Evolutionary conservation across 345 rosid species (phyloP).

Genomic region (Punica granatum): DNA sequence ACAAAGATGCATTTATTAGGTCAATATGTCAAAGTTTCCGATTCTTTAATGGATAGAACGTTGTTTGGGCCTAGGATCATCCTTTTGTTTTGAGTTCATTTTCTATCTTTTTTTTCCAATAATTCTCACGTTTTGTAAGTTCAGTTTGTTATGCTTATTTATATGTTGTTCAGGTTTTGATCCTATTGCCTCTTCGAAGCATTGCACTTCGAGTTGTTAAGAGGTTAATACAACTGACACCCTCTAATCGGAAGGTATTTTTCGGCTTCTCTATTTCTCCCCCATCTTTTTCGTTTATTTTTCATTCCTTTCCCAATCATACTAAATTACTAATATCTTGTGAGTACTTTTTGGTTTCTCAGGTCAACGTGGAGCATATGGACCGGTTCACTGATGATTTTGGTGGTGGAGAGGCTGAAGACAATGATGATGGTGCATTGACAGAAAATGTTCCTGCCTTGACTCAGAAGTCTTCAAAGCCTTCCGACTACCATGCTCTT

Average conservation of each 20-base stretch:
- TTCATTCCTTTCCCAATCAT: not conserved
- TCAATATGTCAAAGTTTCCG: not conserved
- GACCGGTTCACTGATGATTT: conserved; percentile 67
- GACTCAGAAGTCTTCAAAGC: conserved; percentile 57
- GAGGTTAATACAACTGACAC: conserved; percentile 74
- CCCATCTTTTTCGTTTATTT: not conserved
- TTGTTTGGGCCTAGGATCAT: not conserved
- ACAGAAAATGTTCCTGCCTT: conserved; percentile 19
- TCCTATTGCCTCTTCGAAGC: conserved; percentile 68
- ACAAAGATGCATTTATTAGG: not conserved
- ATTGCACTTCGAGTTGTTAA: conserved; percentile 58
- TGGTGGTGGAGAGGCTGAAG: conserved; percentile 59
- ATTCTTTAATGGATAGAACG: not conserved
- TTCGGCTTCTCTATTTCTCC: conserved; percentile 8
- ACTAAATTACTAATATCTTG: no score
- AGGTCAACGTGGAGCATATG: conserved; percentile 76
- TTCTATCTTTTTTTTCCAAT: not conserved
- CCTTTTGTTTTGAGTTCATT: not conserved
- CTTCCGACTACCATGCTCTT: conserved; percentile 73
- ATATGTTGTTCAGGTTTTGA: conserved; percentile 50
- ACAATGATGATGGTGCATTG: conserved; percentile 15
- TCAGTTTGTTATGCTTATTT: conserved; percentile 7
- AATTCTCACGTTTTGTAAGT: not conserved
- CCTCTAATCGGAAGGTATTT: conserved; percentile 60
- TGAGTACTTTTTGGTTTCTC: conserved; percentile 20